Evolutionary conservation across 1,139 yeast genomes (phyloP).

Genomic region (Hyphopichia burtonii): DNA sequence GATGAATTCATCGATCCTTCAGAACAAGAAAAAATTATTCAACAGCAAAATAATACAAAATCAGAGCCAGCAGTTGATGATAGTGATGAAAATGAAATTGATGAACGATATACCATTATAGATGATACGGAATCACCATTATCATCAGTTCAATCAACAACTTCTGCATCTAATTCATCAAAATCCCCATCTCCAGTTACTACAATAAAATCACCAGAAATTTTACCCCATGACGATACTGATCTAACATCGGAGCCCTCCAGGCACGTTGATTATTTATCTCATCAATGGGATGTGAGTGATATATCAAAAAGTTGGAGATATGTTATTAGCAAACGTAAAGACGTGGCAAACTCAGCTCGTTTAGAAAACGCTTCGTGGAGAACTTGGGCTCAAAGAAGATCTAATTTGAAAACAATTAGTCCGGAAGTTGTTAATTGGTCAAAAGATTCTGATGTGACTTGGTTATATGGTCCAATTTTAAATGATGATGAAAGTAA

Average conservation of each 20-base stretch:
- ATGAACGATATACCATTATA: conserved; percentile 2
- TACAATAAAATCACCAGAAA: conserved; percentile 31
- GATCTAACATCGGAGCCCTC: conserved; percentile 80
- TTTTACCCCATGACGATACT: conserved; percentile 77
- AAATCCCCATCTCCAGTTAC: conserved; percentile 14
- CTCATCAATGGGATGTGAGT: conserved; percentile 92
- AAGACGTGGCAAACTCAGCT: conserved; percentile 66
- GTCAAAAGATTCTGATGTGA: conserved; percentile 78
- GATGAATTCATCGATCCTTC: conserved; percentile 62
- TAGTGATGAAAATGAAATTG: conserved; percentile 1
- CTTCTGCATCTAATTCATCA: conserved; percentile 5
- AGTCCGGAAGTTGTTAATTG: conserved; percentile 75
- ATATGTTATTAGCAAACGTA: conserved; percentile 78
- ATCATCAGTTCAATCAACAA: not conserved
- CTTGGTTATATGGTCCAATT: conserved; percentile 83
- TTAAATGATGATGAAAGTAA: conserved; percentile 37
- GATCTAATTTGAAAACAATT: conserved; percentile 63
- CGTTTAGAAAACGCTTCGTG: conserved; percentile 79
- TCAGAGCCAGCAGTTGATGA: conserved; percentile 1
- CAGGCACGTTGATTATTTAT: conserved; percentile 88
- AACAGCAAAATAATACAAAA: conserved; percentile 3
- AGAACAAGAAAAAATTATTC: conserved; percentile 7
- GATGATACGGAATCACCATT: conserved; percentile 2
- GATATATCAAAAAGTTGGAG: conserved; percentile 96
- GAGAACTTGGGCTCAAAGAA: conserved; percentile 86